Base-by-base conservation (phyloP, 768 basidiomycete species). In the Mycena galericulata region DNA sequence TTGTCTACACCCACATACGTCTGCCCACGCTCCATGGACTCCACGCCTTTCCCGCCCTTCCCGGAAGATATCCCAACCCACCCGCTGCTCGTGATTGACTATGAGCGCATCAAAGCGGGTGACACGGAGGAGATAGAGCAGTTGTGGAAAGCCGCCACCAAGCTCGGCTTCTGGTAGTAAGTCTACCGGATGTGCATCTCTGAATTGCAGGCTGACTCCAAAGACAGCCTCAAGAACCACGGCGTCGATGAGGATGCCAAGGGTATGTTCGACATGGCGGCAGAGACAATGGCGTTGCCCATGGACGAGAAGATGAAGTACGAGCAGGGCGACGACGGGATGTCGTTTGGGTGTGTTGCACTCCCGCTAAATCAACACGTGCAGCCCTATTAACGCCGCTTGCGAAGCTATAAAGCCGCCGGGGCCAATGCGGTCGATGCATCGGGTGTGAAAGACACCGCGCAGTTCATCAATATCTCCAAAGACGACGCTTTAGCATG, bases 101-200 rank as follows among this genome's bases (percentile, higher is more conserved):
- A 82, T 59, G 67, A 64, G 24, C 77, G 80, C 41, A 67, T 86
- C 46, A 69, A 74, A 22, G 75, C 76, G 1, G 76, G 80, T 8
- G 77, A 84, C 62, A 43, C 71, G n/a, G 46, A 70, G 12, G 85
- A 86, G 72, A 75, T 80, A 18, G 78, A 83, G 29, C 74, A 67
- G 32, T 78, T 87, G 10, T 85, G 81, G 81, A 70, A 75, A 22
- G 85, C 84, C 2, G 82, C 79, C 34, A 84, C 81, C 1, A 73
- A 76, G 34, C 75, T 84, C n/a, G 85, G 86, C 6, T 86, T 86
- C 72, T 87, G 85, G 82, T 86, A 85, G 82, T 84, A 68, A 72
- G 84, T 82, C 51, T 1, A 14, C 6, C 34, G 6, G 46, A 15
- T 40, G 26, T 34, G 12, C 62, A 17, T 53, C 38, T 17, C 20